Base-by-base conservation (phyloP, 2,329 filamentous ascomycete genomes). In the Fusarium stilboides region DNA sequence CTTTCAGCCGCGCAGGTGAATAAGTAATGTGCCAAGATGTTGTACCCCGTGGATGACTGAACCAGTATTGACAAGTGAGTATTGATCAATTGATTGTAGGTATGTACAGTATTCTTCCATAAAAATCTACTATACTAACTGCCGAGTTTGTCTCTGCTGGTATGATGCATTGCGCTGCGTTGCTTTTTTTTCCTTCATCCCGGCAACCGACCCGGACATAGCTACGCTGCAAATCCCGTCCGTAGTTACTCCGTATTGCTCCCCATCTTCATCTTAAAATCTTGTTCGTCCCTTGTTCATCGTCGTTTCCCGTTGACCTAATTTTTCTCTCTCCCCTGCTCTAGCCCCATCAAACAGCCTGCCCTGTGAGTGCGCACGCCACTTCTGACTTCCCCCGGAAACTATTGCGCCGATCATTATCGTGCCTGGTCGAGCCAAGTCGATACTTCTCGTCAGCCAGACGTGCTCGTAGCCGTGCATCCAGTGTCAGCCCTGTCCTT, bases 371-470 rank as follows among this genome's bases (percentile, higher is more conserved):
- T 63, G 62, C 62, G 63, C 64, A 73, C 72, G 69, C 73, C 71
- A 75, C 71, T 66, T 68, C 61, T 55, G 36, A 65, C 60, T 45
- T 52, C 57, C 69, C 72, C 73, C 62, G 63, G 71, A 71, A 71
- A 70, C 65, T 65, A 71, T 64, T 74, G 70, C 36, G 73, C 65
- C 70, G 70, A 73, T 75, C 73, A 68, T 73, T 71, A 63, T 75
- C 69, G 68, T 75, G 70, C 55, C 70, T 73, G 68, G 57, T 64
- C 42, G 60, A 66, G 73, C 65, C 63, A 59, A 67, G 65, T 69
- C 57, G 56, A 73, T 73, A 62, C 50, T 68, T 70, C 51, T 68
- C 63, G 59, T 68, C 63, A 61, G 68, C 65, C 56, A 66, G 60
- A 68, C 61, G 55, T 68, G 57, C 60, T 70, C 51, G 60, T 73